A percentile compares a stretch with the other conserved stretches of the same genome.
These are phyloP conservation scores for Scheffersomyces quercinus DNA, from an alignment of 1,139 yeast species.

Conservation along the genomic window DNA sequence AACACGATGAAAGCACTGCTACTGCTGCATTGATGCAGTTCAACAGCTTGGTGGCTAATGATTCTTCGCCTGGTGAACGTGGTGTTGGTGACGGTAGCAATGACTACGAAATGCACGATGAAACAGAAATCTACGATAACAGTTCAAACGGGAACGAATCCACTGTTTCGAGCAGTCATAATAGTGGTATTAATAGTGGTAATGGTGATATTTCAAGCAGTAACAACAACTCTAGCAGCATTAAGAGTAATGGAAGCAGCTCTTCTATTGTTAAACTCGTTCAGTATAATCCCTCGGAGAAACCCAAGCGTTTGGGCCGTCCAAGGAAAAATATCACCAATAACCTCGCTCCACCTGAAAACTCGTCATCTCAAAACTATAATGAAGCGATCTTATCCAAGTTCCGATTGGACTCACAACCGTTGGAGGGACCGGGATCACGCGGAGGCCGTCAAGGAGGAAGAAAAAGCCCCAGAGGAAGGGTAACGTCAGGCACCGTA, in stretches of 20 bases:
- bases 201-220: background rate
- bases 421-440: slow-evolving; percentile 47
- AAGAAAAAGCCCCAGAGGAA: slow-evolving; percentile 27
- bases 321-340: slow-evolving; percentile 31
- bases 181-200: background rate
- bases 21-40: slow-evolving; percentile 20
- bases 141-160: too few relatives aligned
- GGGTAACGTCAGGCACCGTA: slow-evolving; percentile 23
- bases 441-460: slow-evolving; percentile 37
- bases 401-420: slow-evolving; percentile 38
- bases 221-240: background rate
- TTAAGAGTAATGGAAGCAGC: background rate
- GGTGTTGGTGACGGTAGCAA: slow-evolving; percentile 6
- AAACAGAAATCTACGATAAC: background rate
- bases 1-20: slow-evolving; percentile 11
- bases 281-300: slow-evolving; percentile 34
- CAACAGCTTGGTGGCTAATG: slow-evolving; percentile 2
- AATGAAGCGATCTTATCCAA: slow-evolving; percentile 35
- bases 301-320: slow-evolving; percentile 37
- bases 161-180: too few relatives aligned
- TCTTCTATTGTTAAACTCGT: slow-evolving; percentile 21
- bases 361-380: slow-evolving; percentile 31
- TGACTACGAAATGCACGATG: background rate
- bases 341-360: slow-evolving; percentile 22
- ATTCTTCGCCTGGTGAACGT: slow-evolving; percentile 1